Conservation (phyloP, 176 grass and related monocot genomes). For the Dendrocalamus sinicus region DNA sequence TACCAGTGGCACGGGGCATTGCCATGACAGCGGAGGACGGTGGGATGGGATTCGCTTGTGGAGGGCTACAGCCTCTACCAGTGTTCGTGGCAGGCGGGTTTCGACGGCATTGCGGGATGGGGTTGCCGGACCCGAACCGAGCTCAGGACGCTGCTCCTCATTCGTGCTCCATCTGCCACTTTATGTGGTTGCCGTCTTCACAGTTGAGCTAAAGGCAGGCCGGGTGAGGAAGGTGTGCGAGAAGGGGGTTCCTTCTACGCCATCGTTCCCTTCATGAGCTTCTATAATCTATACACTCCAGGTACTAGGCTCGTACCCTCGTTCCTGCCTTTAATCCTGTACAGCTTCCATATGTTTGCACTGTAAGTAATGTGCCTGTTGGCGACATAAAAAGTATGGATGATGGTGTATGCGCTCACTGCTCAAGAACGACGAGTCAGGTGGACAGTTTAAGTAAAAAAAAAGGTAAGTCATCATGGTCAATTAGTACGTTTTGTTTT, state of each 20-base stretch:
- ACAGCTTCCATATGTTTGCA: background rate
- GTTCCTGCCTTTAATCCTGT: background rate
- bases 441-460: background rate
- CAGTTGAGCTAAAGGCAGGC: background rate
- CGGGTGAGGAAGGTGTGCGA: background rate
- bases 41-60: background rate
- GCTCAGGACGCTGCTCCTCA: background rate
- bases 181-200: background rate
- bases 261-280: background rate
- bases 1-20: too few species aligned
- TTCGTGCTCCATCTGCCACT: too few species aligned
- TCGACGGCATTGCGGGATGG: background rate
- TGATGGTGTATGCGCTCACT: background rate
- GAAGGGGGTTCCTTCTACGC: too few species aligned
- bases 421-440: background rate
- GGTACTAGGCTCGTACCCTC: background rate
- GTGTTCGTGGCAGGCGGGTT: background rate
- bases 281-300: background rate
- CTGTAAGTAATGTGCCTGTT: background rate
- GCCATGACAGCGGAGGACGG: too few species aligned
- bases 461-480: background rate
- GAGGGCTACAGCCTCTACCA: too few species aligned
- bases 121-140: background rate
- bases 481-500: background rate
- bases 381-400: background rate